phyloP scores from a whole-genome alignment of 805 yeast species.

The Candida adriatica region DNA sequence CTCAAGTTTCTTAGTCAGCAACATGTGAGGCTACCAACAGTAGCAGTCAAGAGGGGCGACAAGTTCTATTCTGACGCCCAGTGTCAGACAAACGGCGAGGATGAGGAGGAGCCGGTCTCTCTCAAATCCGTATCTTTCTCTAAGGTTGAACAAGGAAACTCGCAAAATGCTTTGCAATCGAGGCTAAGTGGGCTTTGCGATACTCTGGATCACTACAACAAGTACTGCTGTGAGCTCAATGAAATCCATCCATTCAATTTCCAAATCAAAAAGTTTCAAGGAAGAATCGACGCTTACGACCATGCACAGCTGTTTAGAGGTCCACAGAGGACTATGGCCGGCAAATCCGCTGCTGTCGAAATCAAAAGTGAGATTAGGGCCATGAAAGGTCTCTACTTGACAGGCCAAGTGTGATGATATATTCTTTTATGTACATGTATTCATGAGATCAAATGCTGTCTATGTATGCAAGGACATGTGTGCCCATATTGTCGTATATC shows the following conservation, averaged over 20 bases:
- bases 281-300: constrained; percentile 18
- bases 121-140: not conserved
- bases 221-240: constrained; percentile 12
- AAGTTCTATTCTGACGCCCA: constrained; percentile 30
- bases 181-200: constrained; percentile 26
- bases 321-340: constrained; percentile 17
- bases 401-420: constrained; percentile 27
- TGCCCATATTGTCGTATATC: not conserved
- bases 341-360: constrained; percentile 14
- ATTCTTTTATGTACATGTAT: not conserved
- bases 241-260: constrained; percentile 23
- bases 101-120: constrained; percentile 2
- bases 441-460: not conserved
- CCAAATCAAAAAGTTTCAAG: constrained; percentile 24
- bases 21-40: constrained; percentile 30
- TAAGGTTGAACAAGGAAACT: not conserved
- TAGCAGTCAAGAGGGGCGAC: constrained; percentile 36
- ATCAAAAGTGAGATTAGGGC: constrained; percentile 27
- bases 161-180: constrained; percentile 10
- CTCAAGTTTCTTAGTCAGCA: constrained; percentile 23
- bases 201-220: constrained; percentile 25
- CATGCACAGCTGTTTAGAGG: constrained; percentile 18
- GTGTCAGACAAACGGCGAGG: constrained; percentile 18
- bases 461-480: not conserved
- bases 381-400: constrained; percentile 35